Percentiles rank a stretch among this genome's conserved stretches.
These are phyloP conservation scores for Hyaloperonospora brassicae DNA, from an alignment of 352 stramenopile genomes.

Conservation along the genomic window DNA sequence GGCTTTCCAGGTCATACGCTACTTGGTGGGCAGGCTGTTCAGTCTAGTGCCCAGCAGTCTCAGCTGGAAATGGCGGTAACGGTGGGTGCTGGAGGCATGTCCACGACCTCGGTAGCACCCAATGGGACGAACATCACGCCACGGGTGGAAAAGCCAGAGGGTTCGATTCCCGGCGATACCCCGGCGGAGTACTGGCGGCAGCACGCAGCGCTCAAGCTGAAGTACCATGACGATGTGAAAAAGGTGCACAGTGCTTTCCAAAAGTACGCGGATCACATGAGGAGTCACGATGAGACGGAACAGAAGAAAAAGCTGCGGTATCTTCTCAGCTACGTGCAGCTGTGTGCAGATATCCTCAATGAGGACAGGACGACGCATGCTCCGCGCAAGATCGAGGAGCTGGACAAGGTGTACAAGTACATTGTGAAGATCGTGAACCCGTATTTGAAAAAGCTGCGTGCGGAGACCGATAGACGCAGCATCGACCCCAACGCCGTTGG, in stretches of 20 bases:
- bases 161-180: constrained; percentile 24
- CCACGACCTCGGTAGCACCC: constrained; percentile 7
- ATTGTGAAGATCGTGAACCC: constrained; percentile 85
- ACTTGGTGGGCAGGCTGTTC: constrained; percentile 18
- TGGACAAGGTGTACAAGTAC: constrained; percentile 87
- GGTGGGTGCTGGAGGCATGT: constrained; percentile 8
- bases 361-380: constrained; percentile 66
- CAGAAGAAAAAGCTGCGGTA: constrained; percentile 86
- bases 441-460: constrained; percentile 81
- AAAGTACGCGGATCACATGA: constrained; percentile 86
- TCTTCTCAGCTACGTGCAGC: constrained; percentile 74
- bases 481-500: constrained; percentile 19
- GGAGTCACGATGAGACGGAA: constrained; percentile 78
- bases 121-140: constrained; percentile 21
- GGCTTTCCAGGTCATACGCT: constrained; percentile 42
- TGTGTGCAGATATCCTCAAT: constrained; percentile 68
- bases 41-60: constrained; percentile 22
- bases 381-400: constrained; percentile 66
- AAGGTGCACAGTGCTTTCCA: constrained; percentile 84
- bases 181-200: constrained; percentile 74
- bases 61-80: constrained; percentile 11
- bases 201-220: constrained; percentile 60
- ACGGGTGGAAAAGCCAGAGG: constrained; percentile 19
- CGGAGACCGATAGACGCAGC: constrained; percentile 70
- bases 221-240: constrained; percentile 76